A percentile compares a stretch with the other conserved stretches of the same genome.
phyloP scores from a whole-genome alignment of 1,284 basidiomycete species.

The Sporisorium sorghi region DNA sequence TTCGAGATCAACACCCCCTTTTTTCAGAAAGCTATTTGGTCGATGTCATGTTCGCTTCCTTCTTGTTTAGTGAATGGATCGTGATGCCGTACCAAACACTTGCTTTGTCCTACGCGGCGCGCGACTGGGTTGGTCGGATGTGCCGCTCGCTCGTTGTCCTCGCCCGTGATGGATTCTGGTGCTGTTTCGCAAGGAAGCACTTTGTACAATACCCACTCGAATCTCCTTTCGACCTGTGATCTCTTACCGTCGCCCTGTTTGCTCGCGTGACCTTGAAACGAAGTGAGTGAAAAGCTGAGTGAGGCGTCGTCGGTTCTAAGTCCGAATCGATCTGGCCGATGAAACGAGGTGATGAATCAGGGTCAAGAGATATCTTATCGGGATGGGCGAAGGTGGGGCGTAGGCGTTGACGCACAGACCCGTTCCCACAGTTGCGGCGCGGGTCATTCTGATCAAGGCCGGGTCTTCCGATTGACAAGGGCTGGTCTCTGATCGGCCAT shows the following conservation, averaged over 20 bases:
- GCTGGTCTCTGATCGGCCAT: not conserved
- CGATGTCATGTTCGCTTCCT: constrained; percentile 40
- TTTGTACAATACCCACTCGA: constrained; percentile 48
- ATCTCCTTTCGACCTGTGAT: constrained; percentile 13
- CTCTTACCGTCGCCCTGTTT: not conserved
- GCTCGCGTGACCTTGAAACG: not conserved
- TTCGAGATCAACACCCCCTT: constrained; percentile 28
- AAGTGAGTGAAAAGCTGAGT: not conserved
- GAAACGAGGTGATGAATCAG: not conserved
- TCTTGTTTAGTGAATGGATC: constrained; percentile 39
- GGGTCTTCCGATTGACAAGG: not conserved
- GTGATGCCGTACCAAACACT: constrained; percentile 23
- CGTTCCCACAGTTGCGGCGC: constrained; percentile 1
- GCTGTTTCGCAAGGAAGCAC: constrained; percentile 18
- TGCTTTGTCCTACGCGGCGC: constrained; percentile 1
- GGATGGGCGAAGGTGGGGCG: not conserved
- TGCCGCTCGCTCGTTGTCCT: constrained; percentile 12
- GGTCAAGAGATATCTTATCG: constrained; percentile 1
- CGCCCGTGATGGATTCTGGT: constrained; percentile 26
- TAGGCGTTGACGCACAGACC: constrained; percentile 13
- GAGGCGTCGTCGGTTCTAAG: not conserved
- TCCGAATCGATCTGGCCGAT: constrained; percentile 5
- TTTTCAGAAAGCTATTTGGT: constrained; percentile 16
- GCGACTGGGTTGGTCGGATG: constrained; percentile 9
- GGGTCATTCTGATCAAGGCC: constrained; percentile 1